A percentile compares a stretch with the other conserved stretches of the same genome.
Conservation (phyloP, 371 early-diverging fungal genomes). For the Apophysomyces elegans region DNA sequence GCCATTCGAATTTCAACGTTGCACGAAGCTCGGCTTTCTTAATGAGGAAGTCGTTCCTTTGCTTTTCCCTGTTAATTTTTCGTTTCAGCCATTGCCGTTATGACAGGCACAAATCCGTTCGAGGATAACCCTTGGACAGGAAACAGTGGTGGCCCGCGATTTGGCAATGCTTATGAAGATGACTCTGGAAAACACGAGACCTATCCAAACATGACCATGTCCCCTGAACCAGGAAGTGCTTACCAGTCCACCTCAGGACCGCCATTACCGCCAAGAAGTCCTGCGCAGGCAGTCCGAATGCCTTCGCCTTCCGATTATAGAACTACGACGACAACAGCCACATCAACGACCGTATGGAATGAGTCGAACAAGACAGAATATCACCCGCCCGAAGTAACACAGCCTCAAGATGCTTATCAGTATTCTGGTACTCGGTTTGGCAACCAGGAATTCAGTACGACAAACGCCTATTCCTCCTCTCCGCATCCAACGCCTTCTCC, state of each 20-base stretch:
- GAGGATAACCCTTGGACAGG: constrained; percentile 10
- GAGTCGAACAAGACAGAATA: constrained; percentile 29
- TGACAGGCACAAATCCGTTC: constrained; percentile 4
- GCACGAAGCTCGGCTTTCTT: not conserved
- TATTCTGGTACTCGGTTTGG: constrained; percentile 31
- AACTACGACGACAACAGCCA: constrained; percentile 9
- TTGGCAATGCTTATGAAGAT: constrained; percentile 1
- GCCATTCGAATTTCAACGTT: not conserved
- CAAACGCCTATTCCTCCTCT: constrained; percentile 28
- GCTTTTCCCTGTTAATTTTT: not conserved
- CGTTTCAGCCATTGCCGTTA: not conserved
- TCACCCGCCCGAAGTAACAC: not conserved
- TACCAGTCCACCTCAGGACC: not conserved
- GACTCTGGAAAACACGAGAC: constrained; percentile 10
- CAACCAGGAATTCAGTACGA: constrained; percentile 1
- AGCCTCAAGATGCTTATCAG: constrained; percentile 26
- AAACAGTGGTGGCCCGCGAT: not conserved
- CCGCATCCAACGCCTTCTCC: constrained; percentile 16
- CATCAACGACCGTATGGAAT: constrained; percentile 22
- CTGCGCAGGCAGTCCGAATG: constrained; percentile 18
- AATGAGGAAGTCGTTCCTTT: not conserved
- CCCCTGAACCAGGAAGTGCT: not conserved
- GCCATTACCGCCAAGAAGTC: too few relatives aligned
- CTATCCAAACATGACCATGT: not conserved
- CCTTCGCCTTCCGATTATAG: constrained; percentile 47